Percentiles rank a stretch among this genome's conserved stretches.
Evolutionary conservation across 2,329 filamentous ascomycete genomes (phyloP).

Genomic region (Apiospora marii): DNA sequence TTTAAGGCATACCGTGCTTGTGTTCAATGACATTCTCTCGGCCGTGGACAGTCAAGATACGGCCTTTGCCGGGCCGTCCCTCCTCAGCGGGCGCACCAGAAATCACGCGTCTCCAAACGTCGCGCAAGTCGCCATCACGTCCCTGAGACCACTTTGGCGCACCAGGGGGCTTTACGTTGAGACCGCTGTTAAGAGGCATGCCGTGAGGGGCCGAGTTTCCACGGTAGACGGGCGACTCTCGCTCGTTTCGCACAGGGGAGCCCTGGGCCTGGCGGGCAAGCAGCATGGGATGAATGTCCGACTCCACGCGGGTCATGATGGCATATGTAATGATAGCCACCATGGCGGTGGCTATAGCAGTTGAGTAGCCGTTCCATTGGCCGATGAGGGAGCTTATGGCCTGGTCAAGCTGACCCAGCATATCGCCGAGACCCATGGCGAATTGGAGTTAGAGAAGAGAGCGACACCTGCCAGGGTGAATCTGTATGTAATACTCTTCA

Average conservation of each 20-base stretch:
- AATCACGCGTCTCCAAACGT: constrained; percentile 83
- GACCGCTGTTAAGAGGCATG: constrained; percentile 77
- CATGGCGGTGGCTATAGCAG: constrained; percentile 72
- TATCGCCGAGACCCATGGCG: constrained; percentile 53
- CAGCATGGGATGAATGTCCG: constrained; percentile 91
- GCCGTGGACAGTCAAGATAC: constrained; percentile 81
- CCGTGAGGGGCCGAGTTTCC: constrained; percentile 87
- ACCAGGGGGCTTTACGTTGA: constrained; percentile 83
- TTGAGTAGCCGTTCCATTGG: constrained; percentile 86
- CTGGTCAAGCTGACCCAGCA: constrained; percentile 75
- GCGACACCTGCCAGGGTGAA: constrained; percentile 24
- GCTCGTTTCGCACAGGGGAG: constrained; percentile 80
- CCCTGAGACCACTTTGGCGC: constrained; percentile 85
- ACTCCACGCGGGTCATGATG: constrained; percentile 75
- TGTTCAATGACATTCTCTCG: constrained; percentile 79
- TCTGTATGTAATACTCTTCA: constrained; percentile 15
- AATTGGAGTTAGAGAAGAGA: background rate
- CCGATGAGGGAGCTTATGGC: constrained; percentile 73
- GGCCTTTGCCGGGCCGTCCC: constrained; percentile 70
- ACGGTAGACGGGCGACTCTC: constrained; percentile 86
- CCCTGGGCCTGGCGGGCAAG: constrained; percentile 84
- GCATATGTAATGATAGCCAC: constrained; percentile 74
- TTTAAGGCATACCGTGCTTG: constrained; percentile 57
- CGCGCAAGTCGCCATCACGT: constrained; percentile 86
- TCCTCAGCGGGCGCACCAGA: constrained; percentile 70